Percentiles rank a stretch among this genome's conserved stretches.
Conservation (phyloP, 1,284 basidiomycete species). For the Kwoniella shivajii region DNA sequence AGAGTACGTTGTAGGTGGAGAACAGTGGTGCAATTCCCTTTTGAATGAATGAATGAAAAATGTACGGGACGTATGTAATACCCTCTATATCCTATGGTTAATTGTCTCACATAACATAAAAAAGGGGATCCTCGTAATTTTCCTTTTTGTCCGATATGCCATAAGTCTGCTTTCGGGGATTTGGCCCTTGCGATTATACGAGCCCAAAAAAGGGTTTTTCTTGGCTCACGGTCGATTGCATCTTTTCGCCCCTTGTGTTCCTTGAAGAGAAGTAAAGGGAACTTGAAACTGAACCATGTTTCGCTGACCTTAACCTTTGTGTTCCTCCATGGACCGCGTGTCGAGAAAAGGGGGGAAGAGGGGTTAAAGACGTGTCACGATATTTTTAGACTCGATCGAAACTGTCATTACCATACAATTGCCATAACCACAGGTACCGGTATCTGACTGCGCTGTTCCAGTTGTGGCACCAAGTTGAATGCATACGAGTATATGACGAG, state of each 20-base stretch:
- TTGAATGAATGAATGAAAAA: too few relatives aligned
- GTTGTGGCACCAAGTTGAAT: too few relatives aligned
- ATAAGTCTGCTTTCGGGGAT: too few relatives aligned
- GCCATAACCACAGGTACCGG: neutral
- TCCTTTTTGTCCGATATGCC: too few relatives aligned
- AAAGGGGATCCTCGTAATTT: too few relatives aligned
- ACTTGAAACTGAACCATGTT: conserved; percentile 1
- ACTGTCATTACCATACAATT: neutral
- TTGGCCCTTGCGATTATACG: too few relatives aligned
- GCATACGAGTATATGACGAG: too few relatives aligned
- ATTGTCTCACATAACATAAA: too few relatives aligned
- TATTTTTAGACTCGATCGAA: neutral
- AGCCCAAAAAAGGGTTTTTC: too few relatives aligned
- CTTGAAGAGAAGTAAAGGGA: neutral
- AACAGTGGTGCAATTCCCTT: too few relatives aligned
- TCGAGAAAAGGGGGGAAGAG: neutral
- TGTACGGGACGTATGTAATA: too few relatives aligned
- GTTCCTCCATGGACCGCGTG: neutral
- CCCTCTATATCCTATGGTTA: conserved; percentile 2
- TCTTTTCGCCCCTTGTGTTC: neutral
- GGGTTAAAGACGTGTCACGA: neutral
- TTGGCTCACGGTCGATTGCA: neutral
- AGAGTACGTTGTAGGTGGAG: too few relatives aligned
- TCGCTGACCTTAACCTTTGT: neutral
- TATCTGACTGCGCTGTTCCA: neutral